A percentile compares a stretch with the other conserved stretches of the same genome.
phyloP scores from a whole-genome alignment of 148 eudicot species.

The Chenopodium formosanum region DNA sequence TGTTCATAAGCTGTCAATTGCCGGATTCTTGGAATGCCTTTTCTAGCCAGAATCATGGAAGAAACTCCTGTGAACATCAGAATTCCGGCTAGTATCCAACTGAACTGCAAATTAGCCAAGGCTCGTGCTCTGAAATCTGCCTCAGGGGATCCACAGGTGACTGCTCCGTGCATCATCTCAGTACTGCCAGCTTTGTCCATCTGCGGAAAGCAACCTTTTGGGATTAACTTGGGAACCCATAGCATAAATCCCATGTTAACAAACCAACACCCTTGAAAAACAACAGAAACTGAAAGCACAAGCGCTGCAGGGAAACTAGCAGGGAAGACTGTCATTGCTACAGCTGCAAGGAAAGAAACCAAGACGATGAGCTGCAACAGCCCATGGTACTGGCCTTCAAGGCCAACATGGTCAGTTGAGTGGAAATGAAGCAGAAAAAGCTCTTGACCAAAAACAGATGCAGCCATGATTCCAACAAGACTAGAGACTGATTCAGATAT shows the following conservation, averaged over 20 bases:
- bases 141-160: constrained; percentile 51
- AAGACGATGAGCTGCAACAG: constrained; percentile 69
- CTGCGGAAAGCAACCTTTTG: constrained; percentile 54
- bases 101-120: constrained; percentile 78
- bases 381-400: constrained; percentile 91
- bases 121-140: constrained; percentile 71
- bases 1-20: constrained; percentile 32
- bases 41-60: constrained; percentile 40
- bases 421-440: constrained; percentile 74
- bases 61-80: constrained; percentile 40
- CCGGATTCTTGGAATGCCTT: constrained; percentile 25
- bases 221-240: constrained; percentile 69
- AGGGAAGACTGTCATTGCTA: constrained; percentile 42
- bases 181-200: constrained; percentile 11
- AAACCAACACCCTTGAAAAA: constrained; percentile 83
- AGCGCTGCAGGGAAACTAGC: constrained; percentile 54
- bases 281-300: constrained; percentile 52
- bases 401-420: constrained; percentile 81
- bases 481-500: constrained; percentile 38
- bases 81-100: constrained; percentile 81
- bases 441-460: constrained; percentile 71
- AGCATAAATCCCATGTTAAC: constrained; percentile 77
- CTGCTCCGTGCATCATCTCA: constrained; percentile 42
- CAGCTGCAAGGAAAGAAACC: constrained; percentile 50
- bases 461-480: constrained; percentile 55